Evolutionary conservation across 176 grass and related monocot species (phyloP), one percentile per base, ranked within the genome.

Genomic region (Microstegium vimineum): DNA sequence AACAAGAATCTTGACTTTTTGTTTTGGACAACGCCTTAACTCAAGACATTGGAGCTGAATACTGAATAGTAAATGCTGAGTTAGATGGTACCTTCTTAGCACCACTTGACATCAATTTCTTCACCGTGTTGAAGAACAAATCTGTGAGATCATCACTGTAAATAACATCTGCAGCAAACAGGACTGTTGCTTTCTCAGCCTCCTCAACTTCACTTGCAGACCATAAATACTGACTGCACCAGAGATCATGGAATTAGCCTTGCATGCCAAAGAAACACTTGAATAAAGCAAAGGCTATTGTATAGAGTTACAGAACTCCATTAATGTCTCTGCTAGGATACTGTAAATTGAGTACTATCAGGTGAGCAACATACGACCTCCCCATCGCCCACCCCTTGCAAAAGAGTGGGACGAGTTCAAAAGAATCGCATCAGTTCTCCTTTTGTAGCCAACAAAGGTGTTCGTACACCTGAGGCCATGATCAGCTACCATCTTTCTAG

Each of bases 81-180:
- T 87, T 57, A 1, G 0, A 33, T 20, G 38, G 22, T 82, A 98
- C 92, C 95, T 98, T 98, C 69, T 77, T 31, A 8, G 25, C 67
- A 69, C 92, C 89, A 74, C 7, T 27, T 9, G 86, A 88, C 92
- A 98, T 91, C 76, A 98, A 31, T 61, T 91, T 89, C 52, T 79
- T 62, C 33, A 88, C 40, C 20, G 73, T 86, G 32, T 75, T 18
- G 0, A 98, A 98, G 32, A 98, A 95, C 30, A 91, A 61, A 77
- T 95, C 90, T 3, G 95, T 95, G 37, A 98, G 88, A 15, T 91
- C 82, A 18, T 98, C 90, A 38, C 84, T 93, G 61, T 98, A 98
- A 75, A 95, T 95, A 51, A 93, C 90, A 90, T 98, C 95, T 20
- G 89, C 92, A 38, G 95, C 88, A 27, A 95, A 90, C 51, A 98